Base-by-base conservation (phyloP, 177 flowering plant genomes). In the Tripterygium wilfordii region DNA sequence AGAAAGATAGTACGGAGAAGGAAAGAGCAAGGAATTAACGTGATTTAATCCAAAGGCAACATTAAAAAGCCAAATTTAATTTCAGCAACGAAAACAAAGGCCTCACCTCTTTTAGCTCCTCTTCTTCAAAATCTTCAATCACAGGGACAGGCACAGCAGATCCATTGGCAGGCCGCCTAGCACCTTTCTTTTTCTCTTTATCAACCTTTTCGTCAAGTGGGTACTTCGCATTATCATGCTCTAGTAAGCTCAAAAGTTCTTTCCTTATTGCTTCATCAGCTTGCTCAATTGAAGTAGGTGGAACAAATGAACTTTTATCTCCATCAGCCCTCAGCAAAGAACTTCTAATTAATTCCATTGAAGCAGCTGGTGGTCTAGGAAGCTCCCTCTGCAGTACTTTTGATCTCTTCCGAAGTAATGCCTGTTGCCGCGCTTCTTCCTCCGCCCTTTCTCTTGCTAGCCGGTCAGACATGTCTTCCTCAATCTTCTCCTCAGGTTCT, bases 371-470 rank as follows among this genome's bases (percentile, higher is more conserved):
- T 49, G 97, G 99, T 53, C 99, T 69, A 60, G 97, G 99, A 6
- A 92, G 82, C 66, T 83, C 99, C 67, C 99, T 78, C 70, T 92
- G 99, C 60, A 89, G 64, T 30, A 89, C 96, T 74, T 89, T 92
- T 36, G 96, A 89, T 61, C 97, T 80, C 64, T 92, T 89, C 63
- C 71, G 74, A 12, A 89, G 96, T 19, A 89, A 65, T 25, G 88
- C 96, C 62, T 76, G 89, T 43, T 57, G 81, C 62, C 85, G 66
- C 32, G 88, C 97, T 68, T 85, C 99, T 64, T 89, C 95, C 65
- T 73, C 96, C 3, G 97, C 96, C 66, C 59, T 89, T 67, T 89
- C 89, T 54, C 99, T 81, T 31, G 95, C 97, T 31, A 84, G 32
- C 48, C 74, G 69, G 49, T 92, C 97, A 54, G 97, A 89, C 99